Base-by-base conservation (phyloP, 2,329 filamentous ascomycete genomes). In the Epichloe brachyelytri region DNA sequence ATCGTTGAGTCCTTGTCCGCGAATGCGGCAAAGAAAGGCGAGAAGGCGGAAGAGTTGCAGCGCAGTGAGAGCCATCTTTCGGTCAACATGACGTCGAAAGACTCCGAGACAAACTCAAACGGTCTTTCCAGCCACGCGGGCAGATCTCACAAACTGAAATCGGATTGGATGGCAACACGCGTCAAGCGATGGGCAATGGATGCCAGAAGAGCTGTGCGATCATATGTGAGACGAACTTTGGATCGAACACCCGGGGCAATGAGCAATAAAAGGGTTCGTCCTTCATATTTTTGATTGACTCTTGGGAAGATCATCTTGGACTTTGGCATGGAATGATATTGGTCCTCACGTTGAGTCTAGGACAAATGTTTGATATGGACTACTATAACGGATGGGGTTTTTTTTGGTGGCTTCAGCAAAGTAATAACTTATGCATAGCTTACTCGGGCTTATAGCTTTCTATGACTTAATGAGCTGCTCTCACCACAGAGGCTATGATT, bases 111-210 rank as follows among this genome's bases (percentile, higher is more conserved):
- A 12, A 54, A 50, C 14, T 6, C 49, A 46, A 11, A 36, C 48
- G 37, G 43, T 50, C 3, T 50, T 52, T 40, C 34, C 49, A 53
- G 43, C 8, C 33, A 37, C 30, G 20, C 38, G 15, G 22, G n/a
- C 20, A 46, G 17, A 44, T 26, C 17, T 12, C 41, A 41, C 36
- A 49, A 47, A 17, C 45, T 40, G 15, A 57, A 47, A 45, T 51
- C 58, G 26, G 59, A 55, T 43, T 60, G 56, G 49, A 55, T 55
- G 47, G 58, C 54, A 12, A 57, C 57, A 5, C 60, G 63, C 33
- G 57, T 70, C 34, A 63, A 58, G 51, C 60, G 59, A 38, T 70
- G 67, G 67, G 65, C 64, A 20, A 59, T 54, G 47, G 61, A 62
- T 44, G 65, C 64, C 22, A 68, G 60, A 45, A 58, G 58, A 39